These are phyloP conservation scores for Evernia prunastri DNA, from an alignment of 495 filamentous ascomycete species.

Conservation along the genomic window DNA sequence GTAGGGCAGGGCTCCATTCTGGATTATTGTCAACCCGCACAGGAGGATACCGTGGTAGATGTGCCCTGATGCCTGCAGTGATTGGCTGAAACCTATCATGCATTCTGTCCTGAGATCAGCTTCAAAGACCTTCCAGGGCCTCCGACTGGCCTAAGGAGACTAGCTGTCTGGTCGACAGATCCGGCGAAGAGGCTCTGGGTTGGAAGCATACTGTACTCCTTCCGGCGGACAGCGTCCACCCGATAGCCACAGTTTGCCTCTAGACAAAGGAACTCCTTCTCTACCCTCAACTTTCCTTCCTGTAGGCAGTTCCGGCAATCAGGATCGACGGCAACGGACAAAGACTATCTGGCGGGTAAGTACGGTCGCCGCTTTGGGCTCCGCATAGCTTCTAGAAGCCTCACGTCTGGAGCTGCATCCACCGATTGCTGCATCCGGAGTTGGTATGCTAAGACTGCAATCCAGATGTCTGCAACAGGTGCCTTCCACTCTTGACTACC, in stretches of 20 bases:
- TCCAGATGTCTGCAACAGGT: constrained; percentile 13
- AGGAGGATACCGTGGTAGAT: neutral
- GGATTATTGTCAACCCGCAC: constrained; percentile 11
- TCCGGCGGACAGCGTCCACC: neutral
- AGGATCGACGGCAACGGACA: constrained; percentile 8
- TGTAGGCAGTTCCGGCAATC: constrained; percentile 5
- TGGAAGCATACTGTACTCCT: constrained; percentile 3
- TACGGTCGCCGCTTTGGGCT: constrained; percentile 1
- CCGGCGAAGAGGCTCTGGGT: constrained; percentile 1
- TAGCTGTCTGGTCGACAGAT: neutral
- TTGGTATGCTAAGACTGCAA: constrained; percentile 9
- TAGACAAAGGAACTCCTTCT: constrained; percentile 12
- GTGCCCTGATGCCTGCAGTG: constrained; percentile 19
- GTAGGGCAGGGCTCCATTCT: constrained; percentile 24
- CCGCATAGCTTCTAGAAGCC: constrained; percentile 5
- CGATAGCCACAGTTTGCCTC: neutral
- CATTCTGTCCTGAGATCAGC: constrained; percentile 3
- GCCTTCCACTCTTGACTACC: neutral
- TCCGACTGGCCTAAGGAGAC: constrained; percentile 1
- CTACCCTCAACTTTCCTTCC: neutral
- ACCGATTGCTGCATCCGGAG: constrained; percentile 15
- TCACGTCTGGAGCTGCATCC: constrained; percentile 8
- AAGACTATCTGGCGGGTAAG: constrained; percentile 12
- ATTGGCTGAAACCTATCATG: constrained; percentile 6
- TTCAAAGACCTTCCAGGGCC: neutral